Base-by-base conservation (phyloP, 2,329 filamentous ascomycete genomes). In the Endoconidiophora polonica region DNA sequence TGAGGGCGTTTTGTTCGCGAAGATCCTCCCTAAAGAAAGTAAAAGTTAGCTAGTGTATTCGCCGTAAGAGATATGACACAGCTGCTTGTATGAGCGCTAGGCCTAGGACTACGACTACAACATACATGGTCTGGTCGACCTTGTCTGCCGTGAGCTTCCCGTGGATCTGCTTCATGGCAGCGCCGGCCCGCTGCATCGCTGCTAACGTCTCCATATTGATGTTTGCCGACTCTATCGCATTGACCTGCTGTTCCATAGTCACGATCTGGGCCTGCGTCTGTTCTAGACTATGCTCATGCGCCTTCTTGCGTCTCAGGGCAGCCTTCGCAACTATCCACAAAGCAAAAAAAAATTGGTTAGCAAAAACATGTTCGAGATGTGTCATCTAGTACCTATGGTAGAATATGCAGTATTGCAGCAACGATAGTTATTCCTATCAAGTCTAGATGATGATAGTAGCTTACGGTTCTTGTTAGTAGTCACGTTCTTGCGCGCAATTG, bases 141-240 rank as follows among this genome's bases (percentile, higher is more conserved):
- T 93, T 91, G 59, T 95, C 87, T 56, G 91, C 84, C 45, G 86
- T 94, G 57, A 96, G 77, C 56, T 84, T 84, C 59, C 80, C 82
- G 63, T 96, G 87, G 59, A 98, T 98, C 56, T 81, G 72, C 70
- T 88, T 83, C 88, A 98, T 96, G 36, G 90, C 91, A 54, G 79
- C 70, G 56, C 85, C 80, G 9, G 91, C 90, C 62, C 81, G 81
- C 76, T 94, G 82, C 87, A 98, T 95, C 5, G 88, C 90, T 57
- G 82, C 77, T 56, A 96, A 72, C 10, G 91, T 98, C 72, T 95
- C 88, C 68, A 90, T 81, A 73, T 98, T 98, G 71, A 98, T 95
- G 65, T 96, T 98, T 55, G 91, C 91, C 44, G 88, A 86, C 67
- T 98, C 91, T 70, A 98, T 96, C 54, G 85, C 82, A 65, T 91